Conservation (phyloP, 306 rosid genomes). For the Acacia confusa region DNA sequence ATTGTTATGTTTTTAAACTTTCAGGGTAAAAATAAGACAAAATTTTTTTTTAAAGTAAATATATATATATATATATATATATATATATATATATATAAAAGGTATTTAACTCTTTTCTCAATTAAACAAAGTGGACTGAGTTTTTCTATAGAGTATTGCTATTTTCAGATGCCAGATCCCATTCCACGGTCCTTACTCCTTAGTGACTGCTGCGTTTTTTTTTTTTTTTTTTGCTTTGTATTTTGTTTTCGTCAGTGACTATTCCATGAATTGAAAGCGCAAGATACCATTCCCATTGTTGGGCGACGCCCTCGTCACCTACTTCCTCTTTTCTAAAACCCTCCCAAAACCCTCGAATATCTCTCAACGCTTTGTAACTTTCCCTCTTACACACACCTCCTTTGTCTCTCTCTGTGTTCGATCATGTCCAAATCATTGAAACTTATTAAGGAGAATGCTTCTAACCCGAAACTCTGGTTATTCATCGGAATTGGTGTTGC, state of each 20-base stretch:
- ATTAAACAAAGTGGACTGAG: too few relatives aligned
- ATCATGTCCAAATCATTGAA: slow-evolving; percentile 51
- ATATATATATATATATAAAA: too few relatives aligned
- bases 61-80: too few relatives aligned
- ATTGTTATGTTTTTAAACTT: too few relatives aligned
- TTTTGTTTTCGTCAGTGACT: neutral
- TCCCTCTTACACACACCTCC: neutral
- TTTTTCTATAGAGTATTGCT: too few relatives aligned
- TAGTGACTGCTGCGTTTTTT: neutral
- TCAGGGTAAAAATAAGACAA: too few relatives aligned
- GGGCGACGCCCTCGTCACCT: neutral
- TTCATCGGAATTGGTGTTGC: slow-evolving; percentile 61
- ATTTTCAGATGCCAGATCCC: too few relatives aligned
- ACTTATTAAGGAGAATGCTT: slow-evolving; percentile 45
- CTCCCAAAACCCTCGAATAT: neutral
- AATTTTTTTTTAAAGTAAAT: too few relatives aligned
- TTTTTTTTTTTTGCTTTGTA: neutral
- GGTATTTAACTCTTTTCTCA: too few relatives aligned
- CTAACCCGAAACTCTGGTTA: slow-evolving; percentile 68
- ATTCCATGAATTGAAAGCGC: neutral
- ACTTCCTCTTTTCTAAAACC: neutral
- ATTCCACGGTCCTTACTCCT: neutral
- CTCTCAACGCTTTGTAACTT: neutral
- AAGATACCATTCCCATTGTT: neutral
- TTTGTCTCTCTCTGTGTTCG: neutral